A percentile compares a stretch with the other conserved stretches of the same genome.
phyloP scores from a whole-genome alignment of 2,329 filamentous ascomycete species.

The Pestalotiopsis sp. region DNA sequence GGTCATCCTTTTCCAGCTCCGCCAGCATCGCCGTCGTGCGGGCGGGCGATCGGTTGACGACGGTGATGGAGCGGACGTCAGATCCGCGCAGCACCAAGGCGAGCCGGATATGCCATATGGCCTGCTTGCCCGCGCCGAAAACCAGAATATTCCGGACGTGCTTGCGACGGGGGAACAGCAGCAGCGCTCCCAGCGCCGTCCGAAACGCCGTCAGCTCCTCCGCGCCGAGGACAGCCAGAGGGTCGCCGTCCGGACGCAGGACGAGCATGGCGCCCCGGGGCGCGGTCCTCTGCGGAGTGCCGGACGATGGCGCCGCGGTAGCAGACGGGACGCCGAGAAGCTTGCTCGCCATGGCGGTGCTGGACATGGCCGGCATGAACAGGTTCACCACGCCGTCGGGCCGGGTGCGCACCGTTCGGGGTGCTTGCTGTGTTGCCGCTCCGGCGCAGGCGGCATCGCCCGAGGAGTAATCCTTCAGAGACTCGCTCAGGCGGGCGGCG shows the following conservation, averaged over 20 bases:
- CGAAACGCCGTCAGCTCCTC: conserved; percentile 71
- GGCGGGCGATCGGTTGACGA: conserved; percentile 30
- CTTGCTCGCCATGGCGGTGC: conserved; percentile 1
- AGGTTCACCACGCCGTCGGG: not conserved
- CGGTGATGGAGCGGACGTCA: conserved; percentile 30
- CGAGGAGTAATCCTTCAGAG: not conserved
- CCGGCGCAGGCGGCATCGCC: not conserved
- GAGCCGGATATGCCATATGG: conserved; percentile 72
- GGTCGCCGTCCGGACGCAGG: conserved; percentile 15
- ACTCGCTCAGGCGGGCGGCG: not conserved
- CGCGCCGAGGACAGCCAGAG: conserved; percentile 65
- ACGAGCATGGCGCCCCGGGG: conserved; percentile 31
- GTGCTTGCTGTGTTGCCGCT: not conserved
- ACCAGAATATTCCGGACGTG: conserved; percentile 50
- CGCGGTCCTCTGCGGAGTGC: conserved; percentile 21
- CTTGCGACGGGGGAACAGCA: conserved; percentile 48
- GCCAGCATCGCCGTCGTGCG: conserved; percentile 33
- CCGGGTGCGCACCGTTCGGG: not conserved
- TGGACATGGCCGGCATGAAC: conserved; percentile 6
- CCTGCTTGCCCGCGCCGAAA: conserved; percentile 72
- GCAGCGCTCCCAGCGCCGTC: conserved; percentile 65
- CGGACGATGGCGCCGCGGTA: not conserved
- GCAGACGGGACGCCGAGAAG: not conserved
- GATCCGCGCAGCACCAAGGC: conserved; percentile 54
- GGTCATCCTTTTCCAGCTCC: conserved; percentile 44